Percentiles rank a stretch among this genome's conserved stretches.
These are phyloP conservation scores for Lentinula raphanica DNA, from an alignment of 768 basidiomycete species.

Conservation along the genomic window DNA sequence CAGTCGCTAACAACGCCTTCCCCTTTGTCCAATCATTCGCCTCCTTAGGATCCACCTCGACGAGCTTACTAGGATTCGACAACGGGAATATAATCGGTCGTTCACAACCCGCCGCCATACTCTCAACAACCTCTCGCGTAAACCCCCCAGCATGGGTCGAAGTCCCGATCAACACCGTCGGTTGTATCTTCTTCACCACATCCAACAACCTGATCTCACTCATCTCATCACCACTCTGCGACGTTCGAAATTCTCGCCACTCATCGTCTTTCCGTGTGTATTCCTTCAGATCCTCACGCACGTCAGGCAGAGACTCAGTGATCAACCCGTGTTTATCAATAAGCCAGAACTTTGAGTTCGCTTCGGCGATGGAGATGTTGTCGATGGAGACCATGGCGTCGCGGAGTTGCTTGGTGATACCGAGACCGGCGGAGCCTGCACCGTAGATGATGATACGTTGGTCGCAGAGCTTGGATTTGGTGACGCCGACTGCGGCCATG, in stretches of 20 bases:
- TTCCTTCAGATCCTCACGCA: slow-evolving; percentile 41
- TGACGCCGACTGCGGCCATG: slow-evolving; percentile 65
- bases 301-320: slow-evolving; percentile 37
- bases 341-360: slow-evolving; percentile 64
- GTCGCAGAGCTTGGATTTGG: slow-evolving; percentile 57
- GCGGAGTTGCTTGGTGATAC: slow-evolving; percentile 70
- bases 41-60: slow-evolving; percentile 70
- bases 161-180: slow-evolving; percentile 82
- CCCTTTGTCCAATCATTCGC: slow-evolving; percentile 77
- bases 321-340: slow-evolving; percentile 67
- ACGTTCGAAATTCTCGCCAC: slow-evolving; percentile 35
- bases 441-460: slow-evolving; percentile 80
- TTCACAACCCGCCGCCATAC: slow-evolving; percentile 64
- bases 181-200: slow-evolving; percentile 65
- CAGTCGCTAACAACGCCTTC: slow-evolving; percentile 76
- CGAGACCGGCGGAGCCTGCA: slow-evolving; percentile 77
- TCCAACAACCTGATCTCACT: slow-evolving; percentile 55
- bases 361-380: slow-evolving; percentile 47
- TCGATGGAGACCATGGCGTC: slow-evolving; percentile 66
- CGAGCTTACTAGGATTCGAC: slow-evolving; percentile 73
- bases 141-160: slow-evolving; percentile 78
- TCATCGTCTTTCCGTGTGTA: slow-evolving; percentile 57
- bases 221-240: slow-evolving; percentile 29
- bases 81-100: slow-evolving; percentile 82
- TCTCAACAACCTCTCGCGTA: slow-evolving; percentile 61